Evolutionary conservation across 768 basidiomycete genomes (phyloP), one percentile per base, ranked within the genome.

Genomic region (Leucocoprinus sp.): DNA sequence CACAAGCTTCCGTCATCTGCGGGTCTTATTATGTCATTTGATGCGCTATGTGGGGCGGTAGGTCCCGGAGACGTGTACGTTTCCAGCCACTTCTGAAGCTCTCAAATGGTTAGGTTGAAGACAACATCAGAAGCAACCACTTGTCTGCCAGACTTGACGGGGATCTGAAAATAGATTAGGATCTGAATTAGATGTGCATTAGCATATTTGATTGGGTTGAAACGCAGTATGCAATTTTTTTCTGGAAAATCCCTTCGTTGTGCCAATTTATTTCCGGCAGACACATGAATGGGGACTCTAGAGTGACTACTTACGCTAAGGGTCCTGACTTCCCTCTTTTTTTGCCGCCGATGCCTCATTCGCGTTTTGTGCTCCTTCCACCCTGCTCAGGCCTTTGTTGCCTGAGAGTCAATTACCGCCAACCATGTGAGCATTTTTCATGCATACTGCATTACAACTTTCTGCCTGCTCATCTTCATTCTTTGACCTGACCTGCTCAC

Each of bases 161-260:
- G 61, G 64, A 66, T 63, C 63, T 67, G 55, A 56, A 49, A 52
- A 45, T 42, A 38, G 40, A 49, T 52, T 54, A 44, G 54, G 57
- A 50, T 57, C 45, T 31, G 46, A 54, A 46, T 50, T 50, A 51
- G 51, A 49, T 52, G 45, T 45, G 52, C 49, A 42, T 55, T 55
- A 60, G 55, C 60, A 54, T 56, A 57, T 63, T 64, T 67, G 63
- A 61, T 64, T 55, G 54, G 55, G 59, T 54, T 68, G 65, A 68
- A 69, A 69, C 64, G 57, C 59, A 60, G 59, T 56, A 56, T 57
- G 56, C 58, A 55, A 57, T 57, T 61, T 27, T 61, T 58, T 58
- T 33, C 29, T 47, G 51, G 50, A 52, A 58, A 60, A 59, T 59
- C 53, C 56, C 56, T 62, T 59, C 61, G 61, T 56, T 26, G 44